Conservation (phyloP, 257 asterid genomes). For the Vinca minor region DNA sequence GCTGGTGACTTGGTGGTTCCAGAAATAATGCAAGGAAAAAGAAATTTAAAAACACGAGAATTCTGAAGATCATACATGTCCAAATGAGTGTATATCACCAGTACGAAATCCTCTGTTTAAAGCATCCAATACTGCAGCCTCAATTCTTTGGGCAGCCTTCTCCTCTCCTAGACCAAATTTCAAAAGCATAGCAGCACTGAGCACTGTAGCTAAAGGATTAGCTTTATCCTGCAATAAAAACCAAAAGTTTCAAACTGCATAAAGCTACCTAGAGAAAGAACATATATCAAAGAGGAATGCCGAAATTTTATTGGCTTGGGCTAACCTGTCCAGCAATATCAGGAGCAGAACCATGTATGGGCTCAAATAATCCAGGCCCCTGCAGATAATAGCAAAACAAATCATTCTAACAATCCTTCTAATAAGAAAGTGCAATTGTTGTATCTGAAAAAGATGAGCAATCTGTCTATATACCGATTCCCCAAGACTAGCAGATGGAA, state of each 20-base stretch:
- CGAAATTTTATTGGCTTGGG: not conserved
- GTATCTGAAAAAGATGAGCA: not conserved
- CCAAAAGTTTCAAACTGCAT: not conserved
- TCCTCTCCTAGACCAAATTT: conserved; percentile 89
- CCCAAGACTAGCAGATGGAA: conserved; percentile 95
- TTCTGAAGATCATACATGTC: conserved; percentile 42
- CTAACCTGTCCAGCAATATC: conserved; percentile 99
- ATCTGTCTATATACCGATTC: conserved; percentile 49
- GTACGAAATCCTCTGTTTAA: conserved; percentile 81
- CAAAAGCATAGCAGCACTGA: conserved; percentile 95
- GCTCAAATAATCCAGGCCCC: conserved; percentile 99
- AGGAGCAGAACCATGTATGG: conserved; percentile 99
- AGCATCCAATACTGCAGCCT: conserved; percentile 72
- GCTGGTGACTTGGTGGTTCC: not conserved
- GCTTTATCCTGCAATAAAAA: conserved; percentile 71
- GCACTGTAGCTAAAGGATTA: conserved; percentile 82
- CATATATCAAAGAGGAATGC: not conserved
- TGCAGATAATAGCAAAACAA: conserved; percentile 13
- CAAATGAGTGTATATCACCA: conserved; percentile 72
- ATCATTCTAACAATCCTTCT: conserved; percentile 1
- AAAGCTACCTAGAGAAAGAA: not conserved
- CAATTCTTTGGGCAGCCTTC: conserved; percentile 84
- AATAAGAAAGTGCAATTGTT: not conserved
- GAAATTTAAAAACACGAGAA: not conserved
- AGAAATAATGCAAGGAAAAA: not conserved